phyloP scores from a whole-genome alignment of 192 early-diverging fungal genomes.

The Entomortierella beljakovae region DNA sequence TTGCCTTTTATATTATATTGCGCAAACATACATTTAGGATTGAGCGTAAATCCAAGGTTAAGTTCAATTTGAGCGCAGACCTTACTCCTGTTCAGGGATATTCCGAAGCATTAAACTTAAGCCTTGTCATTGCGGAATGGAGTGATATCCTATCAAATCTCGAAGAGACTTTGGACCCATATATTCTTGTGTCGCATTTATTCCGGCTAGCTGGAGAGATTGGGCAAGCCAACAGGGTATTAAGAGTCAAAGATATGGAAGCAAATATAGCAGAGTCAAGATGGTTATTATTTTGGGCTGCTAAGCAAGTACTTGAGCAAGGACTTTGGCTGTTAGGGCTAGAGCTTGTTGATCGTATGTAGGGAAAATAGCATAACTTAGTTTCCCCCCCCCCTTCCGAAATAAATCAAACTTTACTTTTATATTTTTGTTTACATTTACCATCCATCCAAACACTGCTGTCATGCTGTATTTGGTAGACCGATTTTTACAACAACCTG shows the following conservation, averaged over 20 bases:
- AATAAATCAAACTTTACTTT: neutral
- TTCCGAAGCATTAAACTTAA: conserved; percentile 70
- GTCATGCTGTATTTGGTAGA: too few species aligned
- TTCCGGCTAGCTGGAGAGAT: conserved; percentile 80
- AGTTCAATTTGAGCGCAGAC: conserved; percentile 62
- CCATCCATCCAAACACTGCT: too few species aligned
- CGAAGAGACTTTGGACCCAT: conserved; percentile 75
- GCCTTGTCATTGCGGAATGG: conserved; percentile 78
- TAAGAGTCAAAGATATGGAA: conserved; percentile 77
- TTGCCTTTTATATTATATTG: neutral
- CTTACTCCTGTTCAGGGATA: conserved; percentile 73
- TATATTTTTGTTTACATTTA: neutral
- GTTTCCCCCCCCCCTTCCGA: too few species aligned
- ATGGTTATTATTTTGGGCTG: conserved; percentile 81
- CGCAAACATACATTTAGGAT: conserved; percentile 57
- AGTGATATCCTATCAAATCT: conserved; percentile 75
- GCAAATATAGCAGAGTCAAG: conserved; percentile 78
- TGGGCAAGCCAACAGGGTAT: conserved; percentile 68
- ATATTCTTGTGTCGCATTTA: conserved; percentile 76
- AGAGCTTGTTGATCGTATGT: conserved; percentile 86
- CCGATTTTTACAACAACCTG: too few species aligned
- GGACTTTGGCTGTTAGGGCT: conserved; percentile 81
- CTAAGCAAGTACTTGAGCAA: conserved; percentile 82
- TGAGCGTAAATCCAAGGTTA: conserved; percentile 73
- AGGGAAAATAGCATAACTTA: too few species aligned